Conservation (phyloP, 2,329 filamentous ascomycete species). For the Chrysosporium keratinophilum region DNA sequence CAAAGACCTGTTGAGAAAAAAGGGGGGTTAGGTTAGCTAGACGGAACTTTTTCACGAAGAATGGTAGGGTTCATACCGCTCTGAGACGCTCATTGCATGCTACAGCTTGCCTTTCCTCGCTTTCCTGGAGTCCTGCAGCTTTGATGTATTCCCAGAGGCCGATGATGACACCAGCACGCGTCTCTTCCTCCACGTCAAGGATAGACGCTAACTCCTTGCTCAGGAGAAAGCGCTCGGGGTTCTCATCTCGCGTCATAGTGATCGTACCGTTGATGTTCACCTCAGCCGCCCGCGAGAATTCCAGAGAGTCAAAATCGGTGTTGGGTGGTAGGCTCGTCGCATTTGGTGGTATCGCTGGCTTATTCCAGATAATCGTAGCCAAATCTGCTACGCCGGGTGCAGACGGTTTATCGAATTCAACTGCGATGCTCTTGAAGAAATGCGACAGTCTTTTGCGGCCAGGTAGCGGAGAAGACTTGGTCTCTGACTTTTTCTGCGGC, state of each 20-base stretch:
- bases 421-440: constrained; percentile 43
- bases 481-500: constrained; percentile 20
- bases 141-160: constrained; percentile 94
- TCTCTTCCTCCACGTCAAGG: constrained; percentile 76
- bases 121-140: constrained; percentile 74
- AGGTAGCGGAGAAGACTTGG: constrained; percentile 20
- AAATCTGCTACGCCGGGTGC: constrained; percentile 35
- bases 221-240: constrained; percentile 71
- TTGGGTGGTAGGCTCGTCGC: constrained; percentile 48
- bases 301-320: constrained; percentile 77
- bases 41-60: neutral
- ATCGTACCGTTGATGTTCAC: constrained; percentile 87
- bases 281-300: constrained; percentile 84
- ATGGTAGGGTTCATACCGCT: constrained; percentile 49
- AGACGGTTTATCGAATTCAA: constrained; percentile 42
- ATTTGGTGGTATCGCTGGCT: constrained; percentile 50
- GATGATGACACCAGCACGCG: constrained; percentile 77
- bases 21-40: neutral
- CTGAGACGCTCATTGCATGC: constrained; percentile 76
- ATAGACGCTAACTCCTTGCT: constrained; percentile 71
- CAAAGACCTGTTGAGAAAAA: constrained; percentile 53
- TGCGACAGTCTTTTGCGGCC: constrained; percentile 38
- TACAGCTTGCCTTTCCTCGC: constrained; percentile 88
- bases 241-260: constrained; percentile 73
- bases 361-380: constrained; percentile 68